These are phyloP conservation scores for Trichoderma asperellum DNA, from an alignment of 2,329 filamentous ascomycete species.

Conservation along the genomic window DNA sequence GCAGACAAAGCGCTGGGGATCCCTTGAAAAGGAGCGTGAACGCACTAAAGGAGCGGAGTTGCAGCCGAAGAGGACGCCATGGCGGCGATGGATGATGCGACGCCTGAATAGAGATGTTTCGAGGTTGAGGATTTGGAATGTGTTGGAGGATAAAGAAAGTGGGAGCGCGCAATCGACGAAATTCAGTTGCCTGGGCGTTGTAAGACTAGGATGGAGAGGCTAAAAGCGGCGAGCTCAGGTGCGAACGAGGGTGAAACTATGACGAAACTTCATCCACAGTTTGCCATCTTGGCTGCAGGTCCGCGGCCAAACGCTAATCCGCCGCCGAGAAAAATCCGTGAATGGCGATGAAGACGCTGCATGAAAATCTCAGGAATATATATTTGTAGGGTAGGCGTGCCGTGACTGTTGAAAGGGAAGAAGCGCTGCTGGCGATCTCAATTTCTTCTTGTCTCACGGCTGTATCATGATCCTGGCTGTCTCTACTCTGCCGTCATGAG, in stretches of 20 bases:
- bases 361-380: slow-evolving; percentile 3
- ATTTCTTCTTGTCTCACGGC: not conserved
- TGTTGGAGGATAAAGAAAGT: not conserved
- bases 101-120: not conserved
- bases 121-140: not conserved
- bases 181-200: not conserved
- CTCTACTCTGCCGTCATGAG: slow-evolving; percentile 37
- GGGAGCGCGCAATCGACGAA: not conserved
- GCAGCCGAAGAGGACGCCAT: slow-evolving; percentile 75
- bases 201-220: slow-evolving; percentile 4
- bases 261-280: slow-evolving; percentile 28
- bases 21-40: not conserved
- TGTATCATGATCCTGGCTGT: slow-evolving; percentile 23
- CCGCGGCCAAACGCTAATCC: slow-evolving; percentile 26
- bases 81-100: slow-evolving; percentile 24
- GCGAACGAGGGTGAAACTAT: slow-evolving; percentile 12
- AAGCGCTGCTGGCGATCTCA: not conserved
- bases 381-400: slow-evolving; percentile 4
- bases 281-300: slow-evolving; percentile 17
- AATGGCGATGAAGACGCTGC: not conserved
- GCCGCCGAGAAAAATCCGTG: slow-evolving; percentile 11
- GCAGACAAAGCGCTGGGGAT: not conserved
- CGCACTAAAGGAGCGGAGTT: slow-evolving; percentile 73
- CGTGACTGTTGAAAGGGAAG: not conserved
- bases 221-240: not conserved